These are phyloP conservation scores for Nemania serpens DNA, from an alignment of 2,329 filamentous ascomycete species.

Conservation along the genomic window DNA sequence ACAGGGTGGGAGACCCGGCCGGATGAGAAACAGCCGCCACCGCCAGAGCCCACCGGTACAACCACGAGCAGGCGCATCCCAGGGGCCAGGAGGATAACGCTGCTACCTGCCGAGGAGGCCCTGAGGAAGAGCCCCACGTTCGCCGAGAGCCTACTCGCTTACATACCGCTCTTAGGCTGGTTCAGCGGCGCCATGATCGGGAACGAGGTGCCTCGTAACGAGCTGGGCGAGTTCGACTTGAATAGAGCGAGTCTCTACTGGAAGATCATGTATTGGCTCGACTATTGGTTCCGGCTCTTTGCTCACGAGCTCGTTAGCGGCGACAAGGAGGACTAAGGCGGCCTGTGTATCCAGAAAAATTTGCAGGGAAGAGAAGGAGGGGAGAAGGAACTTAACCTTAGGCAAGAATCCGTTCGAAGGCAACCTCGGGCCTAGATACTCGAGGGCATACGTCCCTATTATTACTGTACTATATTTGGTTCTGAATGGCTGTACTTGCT, in stretches of 20 bases:
- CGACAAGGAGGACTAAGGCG: conserved; percentile 61
- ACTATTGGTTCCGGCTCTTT: conserved; percentile 62
- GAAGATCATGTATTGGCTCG: conserved; percentile 68
- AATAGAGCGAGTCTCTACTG: conserved; percentile 68
- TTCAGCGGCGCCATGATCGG: conserved; percentile 76
- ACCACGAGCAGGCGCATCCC: conserved; percentile 64
- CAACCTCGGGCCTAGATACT: no score
- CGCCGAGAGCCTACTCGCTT: conserved; percentile 65
- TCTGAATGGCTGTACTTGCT: no score
- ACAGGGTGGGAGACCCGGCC: conserved; percentile 39
- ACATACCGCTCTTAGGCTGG: conserved; percentile 72
- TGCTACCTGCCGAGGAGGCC: conserved; percentile 72
- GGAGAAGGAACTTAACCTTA: no score
- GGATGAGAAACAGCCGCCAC: conserved; percentile 32
- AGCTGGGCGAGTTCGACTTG: conserved; percentile 79
- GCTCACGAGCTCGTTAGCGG: conserved; percentile 60
- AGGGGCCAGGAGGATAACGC: conserved; percentile 65
- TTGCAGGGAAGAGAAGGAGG: no score
- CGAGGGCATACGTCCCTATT: no score
- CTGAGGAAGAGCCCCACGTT: conserved; percentile 71
- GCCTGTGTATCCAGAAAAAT: no score
- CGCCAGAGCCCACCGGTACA: conserved; percentile 43
- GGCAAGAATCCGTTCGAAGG: no score
- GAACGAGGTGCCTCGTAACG: conserved; percentile 72
- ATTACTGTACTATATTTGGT: no score